A percentile compares a stretch with the other conserved stretches of the same genome.
phyloP scores from a whole-genome alignment of 345 rosid genomes.

The Eucalyptus sp. region DNA sequence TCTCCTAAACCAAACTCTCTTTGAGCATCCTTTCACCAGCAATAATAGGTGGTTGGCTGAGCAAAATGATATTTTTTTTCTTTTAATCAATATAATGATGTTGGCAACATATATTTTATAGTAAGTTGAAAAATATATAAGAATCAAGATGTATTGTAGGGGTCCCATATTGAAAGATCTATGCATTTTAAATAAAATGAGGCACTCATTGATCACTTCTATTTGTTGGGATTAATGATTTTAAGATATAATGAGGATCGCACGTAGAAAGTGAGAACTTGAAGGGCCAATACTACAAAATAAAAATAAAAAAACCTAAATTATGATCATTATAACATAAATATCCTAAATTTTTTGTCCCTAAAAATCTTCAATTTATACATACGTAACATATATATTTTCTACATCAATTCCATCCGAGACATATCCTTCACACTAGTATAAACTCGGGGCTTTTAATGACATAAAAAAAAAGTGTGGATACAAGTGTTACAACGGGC shows the following conservation, averaged over 20 bases:
- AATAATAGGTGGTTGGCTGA: not conserved
- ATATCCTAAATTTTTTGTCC: not conserved
- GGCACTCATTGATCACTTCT: not conserved
- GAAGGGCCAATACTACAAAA: not conserved
- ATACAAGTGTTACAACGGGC: fast-evolving
- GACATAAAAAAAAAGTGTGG: not conserved
- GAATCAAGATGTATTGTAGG: not conserved
- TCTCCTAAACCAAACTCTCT: not conserved
- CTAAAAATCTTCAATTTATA: too few species aligned
- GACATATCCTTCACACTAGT: not conserved
- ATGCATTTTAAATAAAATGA: not conserved
- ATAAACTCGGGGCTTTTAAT: not conserved
- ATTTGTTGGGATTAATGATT: not conserved
- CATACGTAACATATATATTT: not conserved
- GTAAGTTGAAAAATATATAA: not conserved
- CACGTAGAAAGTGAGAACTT: not conserved
- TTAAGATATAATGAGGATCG: too few species aligned
- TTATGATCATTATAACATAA: not conserved
- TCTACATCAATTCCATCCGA: fast-evolving
- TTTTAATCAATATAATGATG: not conserved
- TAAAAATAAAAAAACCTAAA: too few species aligned
- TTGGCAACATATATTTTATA: not conserved
- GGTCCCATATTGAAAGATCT: not conserved
- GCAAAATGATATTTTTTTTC: not conserved
- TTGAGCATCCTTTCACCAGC: not conserved